Conservation (phyloP, 164 flowering plant genomes). For the Saururus chinensis region DNA sequence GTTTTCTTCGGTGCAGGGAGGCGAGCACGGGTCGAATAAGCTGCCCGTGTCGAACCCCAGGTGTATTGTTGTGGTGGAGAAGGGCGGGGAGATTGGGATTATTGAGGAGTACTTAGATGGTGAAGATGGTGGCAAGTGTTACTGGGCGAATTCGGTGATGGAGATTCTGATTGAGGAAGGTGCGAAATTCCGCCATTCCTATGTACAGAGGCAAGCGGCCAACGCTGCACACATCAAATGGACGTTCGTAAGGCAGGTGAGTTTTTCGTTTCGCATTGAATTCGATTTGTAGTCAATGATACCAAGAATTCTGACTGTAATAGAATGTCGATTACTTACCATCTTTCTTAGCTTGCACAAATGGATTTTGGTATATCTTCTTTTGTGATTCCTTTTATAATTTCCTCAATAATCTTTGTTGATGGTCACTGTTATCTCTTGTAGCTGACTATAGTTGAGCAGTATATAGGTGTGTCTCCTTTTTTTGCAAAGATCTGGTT, state of each 20-base stretch:
- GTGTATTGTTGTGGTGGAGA: slow-evolving; percentile 80
- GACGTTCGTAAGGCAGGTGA: slow-evolving; percentile 77
- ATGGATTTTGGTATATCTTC: too few species aligned
- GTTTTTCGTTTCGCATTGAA: neutral
- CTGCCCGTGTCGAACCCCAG: slow-evolving; percentile 81
- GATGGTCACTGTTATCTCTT: too few species aligned
- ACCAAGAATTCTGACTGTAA: too few species aligned
- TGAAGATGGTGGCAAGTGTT: slow-evolving; percentile 23
- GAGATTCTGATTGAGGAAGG: slow-evolving; percentile 62
- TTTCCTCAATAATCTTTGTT: too few species aligned
- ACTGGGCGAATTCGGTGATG: slow-evolving; percentile 79
- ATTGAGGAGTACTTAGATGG: slow-evolving; percentile 61
- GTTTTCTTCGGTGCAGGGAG: slow-evolving; percentile 40
- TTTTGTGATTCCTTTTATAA: too few species aligned
- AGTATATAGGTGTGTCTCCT: too few species aligned
- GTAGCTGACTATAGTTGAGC: too few species aligned
- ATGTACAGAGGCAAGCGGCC: slow-evolving; percentile 53
- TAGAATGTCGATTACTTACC: too few species aligned
- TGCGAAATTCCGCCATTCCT: slow-evolving; percentile 64
- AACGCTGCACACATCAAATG: slow-evolving; percentile 80
- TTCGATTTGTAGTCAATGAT: too few species aligned
- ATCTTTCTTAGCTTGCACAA: too few species aligned
- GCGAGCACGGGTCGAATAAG: slow-evolving; percentile 26
- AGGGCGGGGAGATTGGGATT: slow-evolving; percentile 69
- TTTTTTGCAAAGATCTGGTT: too few species aligned